These are phyloP conservation scores for Colletotrichum sp. DNA, from an alignment of 2,329 filamentous ascomycete genomes.

Conservation along the genomic window DNA sequence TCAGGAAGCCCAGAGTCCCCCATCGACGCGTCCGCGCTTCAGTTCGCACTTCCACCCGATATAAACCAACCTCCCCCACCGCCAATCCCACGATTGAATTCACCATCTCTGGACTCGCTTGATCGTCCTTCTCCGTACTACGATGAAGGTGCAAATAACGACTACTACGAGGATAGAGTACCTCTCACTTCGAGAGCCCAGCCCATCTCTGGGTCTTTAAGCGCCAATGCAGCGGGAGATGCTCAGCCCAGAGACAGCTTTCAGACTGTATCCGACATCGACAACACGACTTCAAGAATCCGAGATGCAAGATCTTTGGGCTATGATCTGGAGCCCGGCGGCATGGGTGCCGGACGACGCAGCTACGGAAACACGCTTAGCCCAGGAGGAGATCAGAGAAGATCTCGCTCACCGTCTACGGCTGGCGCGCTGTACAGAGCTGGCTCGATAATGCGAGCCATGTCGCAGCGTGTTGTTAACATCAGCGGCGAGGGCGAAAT, in stretches of 20 bases:
- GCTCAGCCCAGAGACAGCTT: conserved; percentile 58
- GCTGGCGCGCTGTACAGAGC: conserved; percentile 71
- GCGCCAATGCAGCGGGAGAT: conserved; percentile 40
- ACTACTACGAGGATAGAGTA: conserved; percentile 60
- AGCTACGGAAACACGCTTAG: conserved; percentile 63
- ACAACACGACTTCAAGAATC: conserved; percentile 57
- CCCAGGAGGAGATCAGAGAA: conserved; percentile 52
- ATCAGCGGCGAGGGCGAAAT: conserved; percentile 91
- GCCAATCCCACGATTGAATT: conserved; percentile 4
- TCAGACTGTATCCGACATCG: conserved; percentile 60
- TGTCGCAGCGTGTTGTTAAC: conserved; percentile 98
- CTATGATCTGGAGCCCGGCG: conserved; percentile 61
- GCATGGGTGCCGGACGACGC: conserved; percentile 52
- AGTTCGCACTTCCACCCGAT: conserved; percentile 60
- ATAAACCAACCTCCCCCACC: conserved; percentile 38
- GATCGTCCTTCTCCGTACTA: conserved; percentile 35
- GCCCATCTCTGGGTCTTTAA: conserved; percentile 57
- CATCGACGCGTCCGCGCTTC: conserved; percentile 57
- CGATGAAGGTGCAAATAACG: conserved; percentile 37
- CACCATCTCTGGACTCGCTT: conserved; percentile 32
- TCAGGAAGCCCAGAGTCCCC: conserved; percentile 49
- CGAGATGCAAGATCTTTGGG: conserved; percentile 60
- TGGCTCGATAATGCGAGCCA: conserved; percentile 78
- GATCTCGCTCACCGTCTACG: conserved; percentile 68
- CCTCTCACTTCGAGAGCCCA: conserved; percentile 62